Evolutionary conservation across 192 early-diverging fungal species (phyloP), one percentile per base, ranked within the genome.

Genomic region (Linnemannia exigua): DNA sequence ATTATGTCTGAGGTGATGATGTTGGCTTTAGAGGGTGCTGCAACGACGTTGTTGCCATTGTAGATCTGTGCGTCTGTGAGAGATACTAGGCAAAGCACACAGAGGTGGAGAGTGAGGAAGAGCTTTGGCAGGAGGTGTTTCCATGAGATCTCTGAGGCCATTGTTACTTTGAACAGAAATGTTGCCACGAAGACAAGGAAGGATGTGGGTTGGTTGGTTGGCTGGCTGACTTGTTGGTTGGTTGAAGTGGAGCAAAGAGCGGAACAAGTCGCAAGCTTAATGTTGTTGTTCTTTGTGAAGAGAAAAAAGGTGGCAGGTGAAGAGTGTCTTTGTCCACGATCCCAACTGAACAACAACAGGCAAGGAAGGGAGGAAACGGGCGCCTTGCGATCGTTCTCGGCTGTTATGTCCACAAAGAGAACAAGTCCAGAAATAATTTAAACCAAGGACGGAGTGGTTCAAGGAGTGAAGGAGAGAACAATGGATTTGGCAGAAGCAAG

Each of bases 1-100:
- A 54, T 33, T 8, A 81, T 44, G 22, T 81, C 79, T 7, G 66
- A 28, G 22, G 68, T 69, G 76, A 78, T 28, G 41, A 78, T 70
- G 35, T 17, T 20, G 14, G 46, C 72, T 20, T 28, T 66, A 12
- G 70, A 12, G 37, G 79, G 54, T 19, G 19, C 35, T 25, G 71
- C 61, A 0, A 80, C 50, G 17, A 80, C 71, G 33, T 74, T 67
- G 17, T 74, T 38, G 14, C 79, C 79, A 68, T 80, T 80, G 41
- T 54, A 74, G 58, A 80, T 80, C 66, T 82, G 80, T 46, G 67
- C 74, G 71, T 82, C 9, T 25, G 50, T 25, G 63, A 38, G 0
- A 46, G 16, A 63, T 22, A n/a, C 22, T 22, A 74, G 47, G n/a
- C 33, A 41, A 35, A 77, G n/a, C 11, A 70, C 25, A 14, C 28